A percentile compares a stretch with the other conserved stretches of the same genome.
These are phyloP conservation scores for Pulchroboletus neoregius DNA, from an alignment of 1,284 basidiomycete genomes.

Conservation along the genomic window DNA sequence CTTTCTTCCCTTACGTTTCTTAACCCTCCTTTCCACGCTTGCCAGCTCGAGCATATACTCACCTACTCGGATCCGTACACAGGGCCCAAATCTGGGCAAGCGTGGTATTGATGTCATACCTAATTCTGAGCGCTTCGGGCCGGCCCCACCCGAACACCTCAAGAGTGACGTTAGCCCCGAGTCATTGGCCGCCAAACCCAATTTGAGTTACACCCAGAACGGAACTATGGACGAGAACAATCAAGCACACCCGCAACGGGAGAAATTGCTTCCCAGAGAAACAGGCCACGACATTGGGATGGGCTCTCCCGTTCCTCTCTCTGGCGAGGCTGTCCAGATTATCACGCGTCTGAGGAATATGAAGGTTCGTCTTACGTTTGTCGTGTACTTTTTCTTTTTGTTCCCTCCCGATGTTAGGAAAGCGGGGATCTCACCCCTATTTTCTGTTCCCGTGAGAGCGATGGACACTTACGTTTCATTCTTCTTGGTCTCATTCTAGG, in stretches of 20 bases:
- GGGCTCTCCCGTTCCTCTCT: conserved; percentile 84
- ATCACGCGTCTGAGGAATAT: conserved; percentile 83
- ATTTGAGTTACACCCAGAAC: too few species aligned
- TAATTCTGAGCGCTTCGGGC: conserved; percentile 59
- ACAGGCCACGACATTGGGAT: conserved; percentile 86
- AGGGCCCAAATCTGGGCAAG: conserved; percentile 73
- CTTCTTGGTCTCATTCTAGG: conserved; percentile 40
- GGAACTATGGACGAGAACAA: conserved; percentile 2
- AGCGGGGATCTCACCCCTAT: not conserved
- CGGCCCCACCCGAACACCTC: conserved; percentile 59
- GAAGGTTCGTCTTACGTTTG: conserved; percentile 50
- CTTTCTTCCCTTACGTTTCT: not conserved
- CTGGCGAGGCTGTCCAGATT: conserved; percentile 76
- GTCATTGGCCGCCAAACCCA: conserved; percentile 22
- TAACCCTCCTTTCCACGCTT: not conserved
- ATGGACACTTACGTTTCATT: conserved; percentile 3
- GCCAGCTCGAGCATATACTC: conserved; percentile 3
- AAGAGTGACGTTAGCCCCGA: conserved; percentile 35
- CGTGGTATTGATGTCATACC: conserved; percentile 79
- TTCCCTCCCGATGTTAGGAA: not conserved
- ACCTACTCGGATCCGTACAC: not conserved
- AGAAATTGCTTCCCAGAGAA: conserved; percentile 64
- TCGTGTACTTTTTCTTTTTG: not conserved
- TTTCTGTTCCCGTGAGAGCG: not conserved
- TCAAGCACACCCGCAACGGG: conserved; percentile 32